phyloP scores from a whole-genome alignment of 495 filamentous ascomycete species.

The Xylaria castorea region DNA sequence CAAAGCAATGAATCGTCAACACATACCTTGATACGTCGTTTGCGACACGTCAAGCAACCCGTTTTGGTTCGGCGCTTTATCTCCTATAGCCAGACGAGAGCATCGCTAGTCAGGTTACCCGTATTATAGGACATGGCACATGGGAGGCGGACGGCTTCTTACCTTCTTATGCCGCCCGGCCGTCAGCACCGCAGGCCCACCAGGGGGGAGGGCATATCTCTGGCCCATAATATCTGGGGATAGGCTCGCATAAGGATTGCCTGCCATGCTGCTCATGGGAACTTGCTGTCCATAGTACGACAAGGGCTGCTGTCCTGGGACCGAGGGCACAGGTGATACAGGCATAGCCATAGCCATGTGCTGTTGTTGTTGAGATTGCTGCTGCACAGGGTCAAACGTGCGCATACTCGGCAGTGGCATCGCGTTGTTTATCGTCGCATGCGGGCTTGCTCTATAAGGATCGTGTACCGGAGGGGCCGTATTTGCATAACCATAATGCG shows the following conservation, averaged over 20 bases:
- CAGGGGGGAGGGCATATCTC: conserved; percentile 54
- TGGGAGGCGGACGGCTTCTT: conserved; percentile 37
- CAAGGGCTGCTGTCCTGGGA: conserved; percentile 43
- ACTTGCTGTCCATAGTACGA: conserved; percentile 47
- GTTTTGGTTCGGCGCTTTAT: conserved; percentile 99
- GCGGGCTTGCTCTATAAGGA: conserved; percentile 57
- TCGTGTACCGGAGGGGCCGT: conserved; percentile 51
- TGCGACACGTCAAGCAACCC: conserved; percentile 94
- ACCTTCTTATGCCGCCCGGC: conserved; percentile 90
- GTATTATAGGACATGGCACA: background rate
- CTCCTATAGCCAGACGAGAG: conserved; percentile 61
- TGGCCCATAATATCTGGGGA: conserved; percentile 47
- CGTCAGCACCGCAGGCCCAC: conserved; percentile 69
- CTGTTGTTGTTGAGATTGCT: conserved; percentile 53
- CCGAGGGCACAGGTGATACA: conserved; percentile 38
- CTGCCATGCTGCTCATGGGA: conserved; percentile 44
- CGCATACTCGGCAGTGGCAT: conserved; percentile 73
- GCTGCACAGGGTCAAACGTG: conserved; percentile 58
- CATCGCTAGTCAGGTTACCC: conserved; percentile 30
- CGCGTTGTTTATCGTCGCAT: conserved; percentile 53
- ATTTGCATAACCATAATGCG: conserved; percentile 63
- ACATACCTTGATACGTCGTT: conserved; percentile 97
- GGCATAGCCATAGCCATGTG: conserved; percentile 45
- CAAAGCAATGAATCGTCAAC: conserved; percentile 29
- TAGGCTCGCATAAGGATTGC: conserved; percentile 53